Conservation (phyloP, 257 asterid genomes). For the Cruciata laevipes region DNA sequence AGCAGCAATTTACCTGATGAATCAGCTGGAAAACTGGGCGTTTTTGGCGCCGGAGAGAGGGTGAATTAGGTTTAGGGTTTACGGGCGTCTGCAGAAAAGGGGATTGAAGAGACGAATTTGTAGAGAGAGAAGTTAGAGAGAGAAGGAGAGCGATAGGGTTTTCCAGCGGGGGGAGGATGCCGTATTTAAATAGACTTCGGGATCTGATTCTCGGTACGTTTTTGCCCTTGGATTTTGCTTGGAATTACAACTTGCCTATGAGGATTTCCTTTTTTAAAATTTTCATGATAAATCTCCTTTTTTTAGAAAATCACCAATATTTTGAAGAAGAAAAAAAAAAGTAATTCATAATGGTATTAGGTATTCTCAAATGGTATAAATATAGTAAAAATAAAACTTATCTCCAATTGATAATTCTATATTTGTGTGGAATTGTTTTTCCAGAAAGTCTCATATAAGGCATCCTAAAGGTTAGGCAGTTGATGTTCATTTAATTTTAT, state of each 20-base stretch:
- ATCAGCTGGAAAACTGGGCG: slow-evolving; percentile 5
- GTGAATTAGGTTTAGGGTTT: slow-evolving; percentile 23
- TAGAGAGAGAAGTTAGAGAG: neutral
- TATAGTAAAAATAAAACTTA: no score
- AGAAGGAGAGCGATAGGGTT: slow-evolving; percentile 16
- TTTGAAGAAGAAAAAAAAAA: no score
- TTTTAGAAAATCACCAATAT: no score
- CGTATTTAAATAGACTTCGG: slow-evolving; percentile 3
- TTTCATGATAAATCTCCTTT: no score
- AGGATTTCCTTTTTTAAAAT: neutral
- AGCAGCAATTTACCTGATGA: slow-evolving; percentile 14
- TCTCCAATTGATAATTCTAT: no score
- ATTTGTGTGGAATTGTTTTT: no score
- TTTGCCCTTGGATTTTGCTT: neutral
- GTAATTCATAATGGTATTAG: no score
- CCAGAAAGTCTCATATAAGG: no score
- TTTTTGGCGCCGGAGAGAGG: neutral
- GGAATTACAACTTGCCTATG: neutral
- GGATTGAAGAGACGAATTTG: neutral
- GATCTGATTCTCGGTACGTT: neutral
- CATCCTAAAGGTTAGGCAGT: no score
- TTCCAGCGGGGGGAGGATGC: neutral
- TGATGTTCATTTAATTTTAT: no score
- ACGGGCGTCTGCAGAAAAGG: slow-evolving; percentile 23
- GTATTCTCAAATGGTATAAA: no score